These are phyloP conservation scores for Morella rubra DNA, from an alignment of 306 rosid genomes.

Conservation along the genomic window DNA sequence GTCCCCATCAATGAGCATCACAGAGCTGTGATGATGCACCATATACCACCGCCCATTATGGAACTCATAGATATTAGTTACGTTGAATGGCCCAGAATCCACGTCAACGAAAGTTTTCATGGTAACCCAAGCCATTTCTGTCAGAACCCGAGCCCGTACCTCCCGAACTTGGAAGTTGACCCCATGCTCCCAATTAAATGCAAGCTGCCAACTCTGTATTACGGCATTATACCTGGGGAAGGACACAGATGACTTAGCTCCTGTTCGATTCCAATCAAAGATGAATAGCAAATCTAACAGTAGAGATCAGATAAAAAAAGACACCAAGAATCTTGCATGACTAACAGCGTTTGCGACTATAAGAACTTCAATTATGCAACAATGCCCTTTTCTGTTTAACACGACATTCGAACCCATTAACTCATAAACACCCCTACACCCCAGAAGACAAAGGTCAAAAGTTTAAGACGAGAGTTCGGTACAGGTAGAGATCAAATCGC, in stretches of 20 bases:
- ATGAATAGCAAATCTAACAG: not conserved
- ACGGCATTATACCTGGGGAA: conserved; percentile 71
- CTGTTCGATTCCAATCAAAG: not conserved
- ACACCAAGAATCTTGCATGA: not conserved
- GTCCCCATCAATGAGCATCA: conserved; percentile 60
- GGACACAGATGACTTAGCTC: conserved; percentile 20
- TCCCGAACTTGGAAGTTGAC: conserved; percentile 86
- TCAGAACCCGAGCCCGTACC: conserved; percentile 74
- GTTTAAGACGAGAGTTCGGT: not conserved
- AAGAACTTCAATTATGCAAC: no score
- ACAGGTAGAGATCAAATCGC: not conserved
- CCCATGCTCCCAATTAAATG: conserved; percentile 88
- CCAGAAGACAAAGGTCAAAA: not conserved
- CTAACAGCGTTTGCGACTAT: not conserved
- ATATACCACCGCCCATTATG: conserved; percentile 82
- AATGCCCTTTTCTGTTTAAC: no score
- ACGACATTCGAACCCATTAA: no score
- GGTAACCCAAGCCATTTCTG: conserved; percentile 96
- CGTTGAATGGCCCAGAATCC: conserved; percentile 80
- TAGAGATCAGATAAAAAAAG: not conserved
- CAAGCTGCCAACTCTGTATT: conserved; percentile 83
- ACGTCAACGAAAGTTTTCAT: conserved; percentile 81
- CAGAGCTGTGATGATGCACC: conserved; percentile 96
- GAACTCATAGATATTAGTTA: conserved; percentile 76
- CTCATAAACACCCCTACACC: not conserved